A percentile compares a stretch with the other conserved stretches of the same genome.
Evolutionary conservation across 1,139 yeast species (phyloP).

Genomic region (Yamadazyma oceani): DNA sequence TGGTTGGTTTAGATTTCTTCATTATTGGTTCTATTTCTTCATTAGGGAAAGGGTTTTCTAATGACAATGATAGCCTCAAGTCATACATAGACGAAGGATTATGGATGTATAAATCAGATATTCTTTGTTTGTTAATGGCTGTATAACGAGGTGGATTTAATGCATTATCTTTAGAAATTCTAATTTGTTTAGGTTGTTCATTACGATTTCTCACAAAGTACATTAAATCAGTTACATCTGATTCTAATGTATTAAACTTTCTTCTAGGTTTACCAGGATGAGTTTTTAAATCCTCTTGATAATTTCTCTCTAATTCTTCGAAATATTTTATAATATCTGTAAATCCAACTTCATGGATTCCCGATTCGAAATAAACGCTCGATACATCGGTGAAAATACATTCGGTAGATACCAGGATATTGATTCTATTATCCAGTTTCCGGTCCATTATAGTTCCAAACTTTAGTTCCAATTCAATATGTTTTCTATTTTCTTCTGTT

Average conservation of each 20-base stretch:
- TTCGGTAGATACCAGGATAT: slow-evolving; percentile 75
- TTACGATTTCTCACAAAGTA: slow-evolving; percentile 38
- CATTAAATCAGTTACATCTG: slow-evolving; percentile 44
- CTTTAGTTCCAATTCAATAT: slow-evolving; percentile 79
- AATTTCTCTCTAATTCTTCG: slow-evolving; percentile 49
- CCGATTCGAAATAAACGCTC: slow-evolving; percentile 65
- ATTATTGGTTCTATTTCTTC: slow-evolving; percentile 47
- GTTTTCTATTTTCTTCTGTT: slow-evolving; percentile 56
- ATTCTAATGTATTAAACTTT: slow-evolving; percentile 41
- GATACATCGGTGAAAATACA: slow-evolving; percentile 59
- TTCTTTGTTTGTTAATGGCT: slow-evolving; percentile 70
- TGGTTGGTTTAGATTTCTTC: slow-evolving; percentile 43
- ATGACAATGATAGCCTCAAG: slow-evolving; percentile 68
- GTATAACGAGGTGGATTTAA: slow-evolving; percentile 64
- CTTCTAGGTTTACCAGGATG: slow-evolving; percentile 30
- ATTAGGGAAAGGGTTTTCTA: slow-evolving; percentile 70
- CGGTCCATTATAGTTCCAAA: slow-evolving; percentile 76
- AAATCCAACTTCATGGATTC: slow-evolving; percentile 68
- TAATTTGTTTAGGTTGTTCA: slow-evolving; percentile 58
- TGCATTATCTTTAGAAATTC: slow-evolving; percentile 62
- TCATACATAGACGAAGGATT: slow-evolving; percentile 81
- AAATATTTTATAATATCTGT: slow-evolving; percentile 58
- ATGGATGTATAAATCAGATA: slow-evolving; percentile 68
- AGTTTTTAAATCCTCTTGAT: slow-evolving; percentile 41
- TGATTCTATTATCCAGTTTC: slow-evolving; percentile 60